phyloP scores from a whole-genome alignment of 2,329 filamentous ascomycete genomes.

The Trichoderma atroviride region DNA sequence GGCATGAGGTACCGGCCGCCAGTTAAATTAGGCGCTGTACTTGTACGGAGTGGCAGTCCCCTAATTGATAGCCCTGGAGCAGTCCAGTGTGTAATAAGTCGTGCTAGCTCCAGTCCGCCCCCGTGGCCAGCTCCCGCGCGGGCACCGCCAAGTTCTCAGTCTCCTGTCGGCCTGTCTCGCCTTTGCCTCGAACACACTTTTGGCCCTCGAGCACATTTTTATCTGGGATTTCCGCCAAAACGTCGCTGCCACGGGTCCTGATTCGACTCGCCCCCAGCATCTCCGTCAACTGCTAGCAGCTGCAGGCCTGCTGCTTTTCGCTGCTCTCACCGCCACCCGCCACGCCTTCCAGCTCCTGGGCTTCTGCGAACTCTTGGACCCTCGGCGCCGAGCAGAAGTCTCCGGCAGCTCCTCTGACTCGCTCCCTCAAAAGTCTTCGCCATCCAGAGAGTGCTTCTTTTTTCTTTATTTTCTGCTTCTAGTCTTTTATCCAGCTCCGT shows the following conservation, averaged over 20 bases:
- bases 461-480: background rate
- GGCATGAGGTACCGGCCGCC: background rate
- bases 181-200: conserved; percentile 22
- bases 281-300: conserved; percentile 12
- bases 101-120: background rate
- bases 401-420: background rate
- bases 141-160: background rate
- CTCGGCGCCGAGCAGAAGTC: conserved; percentile 10
- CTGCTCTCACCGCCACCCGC: conserved; percentile 25
- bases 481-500: background rate
- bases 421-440: background rate
- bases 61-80: background rate
- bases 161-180: conserved; percentile 22
- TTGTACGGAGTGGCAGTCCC: background rate
- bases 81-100: background rate
- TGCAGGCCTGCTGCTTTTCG: conserved; percentile 24
- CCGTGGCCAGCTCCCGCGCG: conserved; percentile 18
- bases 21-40: background rate
- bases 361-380: conserved; percentile 20
- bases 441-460: background rate
- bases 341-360: conserved; percentile 6
- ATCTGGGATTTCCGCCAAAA: background rate
- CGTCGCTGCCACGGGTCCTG: background rate
- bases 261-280: conserved; percentile 18
- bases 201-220: conserved; percentile 2